Percentiles rank a stretch among this genome's conserved stretches.
Evolutionary conservation across 148 eudicot genomes (phyloP).

Genomic region (Rhododendron williamsianum): DNA sequence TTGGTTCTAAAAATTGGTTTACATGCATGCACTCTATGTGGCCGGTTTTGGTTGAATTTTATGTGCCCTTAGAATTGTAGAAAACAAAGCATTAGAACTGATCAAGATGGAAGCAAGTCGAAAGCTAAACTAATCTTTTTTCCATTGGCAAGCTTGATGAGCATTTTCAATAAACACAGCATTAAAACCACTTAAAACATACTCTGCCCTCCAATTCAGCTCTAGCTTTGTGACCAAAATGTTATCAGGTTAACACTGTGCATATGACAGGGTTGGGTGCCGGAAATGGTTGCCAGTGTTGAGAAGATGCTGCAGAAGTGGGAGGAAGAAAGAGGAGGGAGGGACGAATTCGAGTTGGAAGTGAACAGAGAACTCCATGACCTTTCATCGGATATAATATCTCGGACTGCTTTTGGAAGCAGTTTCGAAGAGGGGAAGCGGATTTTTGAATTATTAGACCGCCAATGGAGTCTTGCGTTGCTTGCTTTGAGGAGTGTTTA

Average conservation of each 20-base stretch:
- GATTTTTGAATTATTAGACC: constrained; percentile 63
- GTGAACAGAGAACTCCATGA: constrained; percentile 35
- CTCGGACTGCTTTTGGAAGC: constrained; percentile 85
- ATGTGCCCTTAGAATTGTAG: background rate
- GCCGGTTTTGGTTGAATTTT: background rate
- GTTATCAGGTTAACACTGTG: background rate
- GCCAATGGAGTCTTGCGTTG: constrained; percentile 44
- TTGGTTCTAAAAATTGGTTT: background rate
- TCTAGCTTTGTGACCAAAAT: background rate
- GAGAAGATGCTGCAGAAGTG: constrained; percentile 37
- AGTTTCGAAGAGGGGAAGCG: constrained; percentile 63
- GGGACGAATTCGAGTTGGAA: constrained; percentile 61
- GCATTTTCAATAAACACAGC: background rate
- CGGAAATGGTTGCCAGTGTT: constrained; percentile 64
- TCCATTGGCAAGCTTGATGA: background rate
- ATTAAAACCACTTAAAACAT: background rate
- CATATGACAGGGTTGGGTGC: constrained; percentile 62
- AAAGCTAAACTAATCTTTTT: too few species aligned
- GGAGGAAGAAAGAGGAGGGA: constrained; percentile 38
- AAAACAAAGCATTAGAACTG: background rate
- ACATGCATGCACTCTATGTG: background rate
- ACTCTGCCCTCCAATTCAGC: background rate
- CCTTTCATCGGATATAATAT: constrained; percentile 74
- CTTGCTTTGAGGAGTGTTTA: constrained; percentile 65
- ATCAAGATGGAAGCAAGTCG: background rate